Conservation (phyloP, 768 basidiomycete species). For the Phaeotremella skinneri region DNA sequence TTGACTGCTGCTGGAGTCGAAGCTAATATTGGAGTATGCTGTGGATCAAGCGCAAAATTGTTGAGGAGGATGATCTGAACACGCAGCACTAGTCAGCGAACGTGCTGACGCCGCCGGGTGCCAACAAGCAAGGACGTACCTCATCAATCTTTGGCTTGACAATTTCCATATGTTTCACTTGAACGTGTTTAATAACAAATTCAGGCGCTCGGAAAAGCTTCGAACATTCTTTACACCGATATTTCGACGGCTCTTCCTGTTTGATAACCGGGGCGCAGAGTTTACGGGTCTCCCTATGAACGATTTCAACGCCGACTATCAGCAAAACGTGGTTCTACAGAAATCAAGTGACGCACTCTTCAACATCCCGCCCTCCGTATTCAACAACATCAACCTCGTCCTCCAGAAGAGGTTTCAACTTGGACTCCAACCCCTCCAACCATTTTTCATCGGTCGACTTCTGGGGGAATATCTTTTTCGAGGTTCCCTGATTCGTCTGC, state of each 20-base stretch:
- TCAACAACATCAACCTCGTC: conserved; percentile 78
- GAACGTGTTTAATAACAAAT: conserved; percentile 96
- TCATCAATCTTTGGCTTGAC: conserved; percentile 74
- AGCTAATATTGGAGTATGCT: conserved; percentile 60
- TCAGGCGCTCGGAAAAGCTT: conserved; percentile 97
- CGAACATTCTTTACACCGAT: conserved; percentile 86
- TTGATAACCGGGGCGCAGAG: conserved; percentile 77
- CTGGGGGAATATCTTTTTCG: conserved; percentile 18
- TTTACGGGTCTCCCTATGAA: conserved; percentile 71
- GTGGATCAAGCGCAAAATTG: conserved; percentile 93
- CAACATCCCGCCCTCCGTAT: conserved; percentile 83
- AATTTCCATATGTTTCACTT: conserved; percentile 86
- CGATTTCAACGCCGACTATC: conserved; percentile 1
- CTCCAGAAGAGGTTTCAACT: conserved; percentile 76
- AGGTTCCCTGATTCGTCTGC: neutral
- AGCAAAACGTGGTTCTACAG: neutral
- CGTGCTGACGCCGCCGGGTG: conserved; percentile 2
- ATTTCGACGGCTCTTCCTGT: conserved; percentile 95
- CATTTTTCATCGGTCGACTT: conserved; percentile 71
- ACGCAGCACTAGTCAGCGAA: conserved; percentile 24
- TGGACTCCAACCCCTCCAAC: conserved; percentile 83
- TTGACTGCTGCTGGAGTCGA: conserved; percentile 48
- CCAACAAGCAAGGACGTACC: conserved; percentile 56
- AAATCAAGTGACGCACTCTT: conserved; percentile 64
- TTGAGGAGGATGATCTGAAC: conserved; percentile 82